Evolutionary conservation across 345 rosid species (phyloP).

Genomic region (Arabidopsis arenosa): DNA sequence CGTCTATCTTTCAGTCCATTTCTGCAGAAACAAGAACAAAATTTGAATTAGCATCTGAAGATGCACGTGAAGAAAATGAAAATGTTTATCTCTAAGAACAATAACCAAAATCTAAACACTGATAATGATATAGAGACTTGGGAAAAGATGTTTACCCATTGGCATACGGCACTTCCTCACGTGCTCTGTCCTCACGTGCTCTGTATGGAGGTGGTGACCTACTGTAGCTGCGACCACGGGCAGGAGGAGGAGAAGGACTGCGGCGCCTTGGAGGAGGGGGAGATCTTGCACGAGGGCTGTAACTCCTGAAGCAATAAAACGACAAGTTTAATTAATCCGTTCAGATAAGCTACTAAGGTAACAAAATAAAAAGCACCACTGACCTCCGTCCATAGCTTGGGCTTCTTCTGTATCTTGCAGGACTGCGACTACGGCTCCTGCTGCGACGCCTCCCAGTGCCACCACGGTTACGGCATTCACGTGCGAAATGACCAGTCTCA

Average conservation of each 20-base stretch:
- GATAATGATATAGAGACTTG: not conserved
- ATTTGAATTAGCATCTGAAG: not conserved
- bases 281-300: constrained; percentile 88
- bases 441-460: constrained; percentile 68
- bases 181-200: constrained; percentile 80
- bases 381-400: constrained; percentile 89
- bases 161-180: constrained; percentile 84
- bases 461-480: constrained; percentile 81
- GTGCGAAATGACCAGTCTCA: constrained; percentile 93
- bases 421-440: constrained; percentile 70
- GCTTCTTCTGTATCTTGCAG: constrained; percentile 84
- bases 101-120: not conserved
- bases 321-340: not conserved
- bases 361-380: not conserved
- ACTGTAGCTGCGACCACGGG: constrained; percentile 77
- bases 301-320: constrained; percentile 57
- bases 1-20: constrained; percentile 81
- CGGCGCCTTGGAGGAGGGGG: constrained; percentile 73
- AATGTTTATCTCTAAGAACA: not conserved
- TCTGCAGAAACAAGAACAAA: constrained; percentile 54
- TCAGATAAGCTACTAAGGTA: not conserved
- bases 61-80: not conserved
- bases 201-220: constrained; percentile 87
- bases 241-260: constrained; percentile 75
- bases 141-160: constrained; percentile 66